Base-by-base conservation (phyloP, 768 basidiomycete genomes). In the Suillus sp. region DNA sequence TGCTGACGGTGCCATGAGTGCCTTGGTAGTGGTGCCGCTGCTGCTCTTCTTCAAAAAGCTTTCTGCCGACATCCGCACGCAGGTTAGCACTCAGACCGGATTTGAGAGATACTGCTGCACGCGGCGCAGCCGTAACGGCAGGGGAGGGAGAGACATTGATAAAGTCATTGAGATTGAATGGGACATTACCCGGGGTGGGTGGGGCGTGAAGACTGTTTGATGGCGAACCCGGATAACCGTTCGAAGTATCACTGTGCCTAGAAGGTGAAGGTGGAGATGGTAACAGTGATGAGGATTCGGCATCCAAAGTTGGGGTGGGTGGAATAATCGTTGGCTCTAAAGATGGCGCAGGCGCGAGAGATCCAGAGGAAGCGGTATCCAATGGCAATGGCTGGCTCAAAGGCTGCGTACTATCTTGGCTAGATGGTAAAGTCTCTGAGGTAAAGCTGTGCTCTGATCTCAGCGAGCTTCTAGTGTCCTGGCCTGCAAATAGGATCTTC, bases 61-160 rank as follows among this genome's bases (percentile, higher is more conserved):
- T 86, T 59, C 89, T 73, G 40, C 88, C 89, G 47, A 89, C 79
- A 66, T 90, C 88, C 18, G 86, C 82, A 51, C 86, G 80, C 51
- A 88, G 75, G 63, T 85, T 85, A 47, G 81, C 84, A 65, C 81
- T 81, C 54, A 79, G 72, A 48, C 72, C 71, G 27, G 73, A 70
- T 67, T 68, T 69, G 68, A 70, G 69, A 67, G 60, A 72, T 30
- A 77, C 70, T n/a, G 75, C 65, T 54, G 74, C 71, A 37, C 69
- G 77, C 11, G 69, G 69, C 53, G 74, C 69, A 2, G 71, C 62
- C 16, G 74, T 77, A 18, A 80, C 73, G 14, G 81, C 78, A 6
- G 87, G 86, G 3, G 87, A 86, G 16, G 88, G 88, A 30, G 89
- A 90, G 42, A 87, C 86, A 67, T 91, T 86, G 70, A 91, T 85